These are phyloP conservation scores for Gnaphalium uliginosum DNA, from an alignment of 129 eudicot species.

Conservation along the genomic window DNA sequence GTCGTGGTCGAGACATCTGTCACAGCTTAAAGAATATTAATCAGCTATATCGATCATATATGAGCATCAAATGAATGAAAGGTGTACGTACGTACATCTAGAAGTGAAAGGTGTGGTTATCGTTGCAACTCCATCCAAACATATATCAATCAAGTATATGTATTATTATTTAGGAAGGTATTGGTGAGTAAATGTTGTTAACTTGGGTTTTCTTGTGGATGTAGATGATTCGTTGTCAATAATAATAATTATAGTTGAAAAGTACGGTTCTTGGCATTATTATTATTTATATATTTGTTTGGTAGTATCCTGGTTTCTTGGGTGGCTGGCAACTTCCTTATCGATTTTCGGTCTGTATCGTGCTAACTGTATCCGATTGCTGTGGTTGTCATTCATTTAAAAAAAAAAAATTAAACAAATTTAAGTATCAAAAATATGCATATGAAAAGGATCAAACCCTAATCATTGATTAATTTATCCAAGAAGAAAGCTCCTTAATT, in stretches of 20 bases:
- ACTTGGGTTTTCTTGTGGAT: slow-evolving; percentile 8
- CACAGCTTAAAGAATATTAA: slow-evolving; percentile 44
- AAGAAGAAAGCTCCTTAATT: too few species aligned
- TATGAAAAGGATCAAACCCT: too few species aligned
- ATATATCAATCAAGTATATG: neutral
- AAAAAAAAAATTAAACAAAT: too few species aligned
- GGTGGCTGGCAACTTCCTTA: neutral
- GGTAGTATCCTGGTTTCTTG: slow-evolving; percentile 8
- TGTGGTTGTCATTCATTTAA: neutral
- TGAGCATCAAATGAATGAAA: neutral
- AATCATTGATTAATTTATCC: too few species aligned
- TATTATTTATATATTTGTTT: neutral
- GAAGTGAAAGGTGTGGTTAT: neutral
- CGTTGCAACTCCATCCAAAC: neutral
- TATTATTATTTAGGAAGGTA: neutral
- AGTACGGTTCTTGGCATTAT: neutral
- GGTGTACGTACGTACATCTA: neutral
- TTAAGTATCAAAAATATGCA: too few species aligned
- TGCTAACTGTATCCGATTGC: slow-evolving; percentile 20
- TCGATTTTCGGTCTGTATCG: slow-evolving; percentile 5
- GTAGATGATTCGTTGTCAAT: slow-evolving; percentile 13
- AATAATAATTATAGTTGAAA: neutral
- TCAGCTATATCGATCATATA: neutral
- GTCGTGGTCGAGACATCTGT: slow-evolving; percentile 79
- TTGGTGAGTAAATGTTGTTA: neutral